A percentile compares a stretch with the other conserved stretches of the same genome.
Conservation (phyloP, 2,329 filamentous ascomycete species). For the Nannizziopsis barbatae region DNA sequence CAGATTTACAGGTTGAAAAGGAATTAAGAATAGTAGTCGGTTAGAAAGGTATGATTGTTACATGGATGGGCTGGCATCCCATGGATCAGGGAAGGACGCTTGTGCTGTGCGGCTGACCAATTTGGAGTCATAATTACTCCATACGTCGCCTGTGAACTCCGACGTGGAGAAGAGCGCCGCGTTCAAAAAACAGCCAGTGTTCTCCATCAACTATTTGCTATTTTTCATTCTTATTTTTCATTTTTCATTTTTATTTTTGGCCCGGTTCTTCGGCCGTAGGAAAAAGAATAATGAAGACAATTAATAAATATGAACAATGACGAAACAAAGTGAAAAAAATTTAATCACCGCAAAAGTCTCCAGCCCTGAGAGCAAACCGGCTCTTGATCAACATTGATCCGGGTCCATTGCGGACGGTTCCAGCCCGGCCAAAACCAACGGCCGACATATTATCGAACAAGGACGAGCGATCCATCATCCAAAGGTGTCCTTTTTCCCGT, state of each 20-base stretch:
- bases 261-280: background rate
- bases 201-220: too few species aligned
- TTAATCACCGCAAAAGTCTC: background rate
- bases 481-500: conserved; percentile 3
- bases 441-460: background rate
- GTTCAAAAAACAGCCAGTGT: too few species aligned
- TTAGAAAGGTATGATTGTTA: too few species aligned
- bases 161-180: too few species aligned
- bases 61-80: too few species aligned
- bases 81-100: too few species aligned
- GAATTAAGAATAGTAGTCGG: too few species aligned
- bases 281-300: background rate
- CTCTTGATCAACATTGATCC: conserved; percentile 5
- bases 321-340: conserved; percentile 3
- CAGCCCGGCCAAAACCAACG: background rate
- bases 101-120: too few species aligned
- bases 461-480: background rate
- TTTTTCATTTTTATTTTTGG: background rate
- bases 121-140: too few species aligned
- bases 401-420: conserved; percentile 4
- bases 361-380: background rate
- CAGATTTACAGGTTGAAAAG: too few species aligned
- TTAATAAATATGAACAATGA: background rate
- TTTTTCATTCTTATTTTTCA: too few species aligned
- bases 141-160: too few species aligned